Conservation (phyloP, 139 green algal genomes). For the Chlamydomonas incerta region DNA sequence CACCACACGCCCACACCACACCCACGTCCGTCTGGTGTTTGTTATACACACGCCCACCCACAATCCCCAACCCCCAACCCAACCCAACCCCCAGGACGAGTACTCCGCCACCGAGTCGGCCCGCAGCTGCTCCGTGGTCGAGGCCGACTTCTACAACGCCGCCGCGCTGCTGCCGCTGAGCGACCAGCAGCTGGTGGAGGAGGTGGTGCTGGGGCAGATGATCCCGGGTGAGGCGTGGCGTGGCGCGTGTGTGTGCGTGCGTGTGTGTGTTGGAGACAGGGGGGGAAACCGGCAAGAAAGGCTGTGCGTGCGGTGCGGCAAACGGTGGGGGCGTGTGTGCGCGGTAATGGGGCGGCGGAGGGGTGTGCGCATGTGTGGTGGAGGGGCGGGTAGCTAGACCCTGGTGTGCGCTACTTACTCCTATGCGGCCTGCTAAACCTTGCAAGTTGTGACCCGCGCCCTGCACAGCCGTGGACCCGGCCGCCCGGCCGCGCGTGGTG, state of each 20-base stretch:
- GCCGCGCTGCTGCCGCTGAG: slow-evolving; percentile 76
- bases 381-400: no score
- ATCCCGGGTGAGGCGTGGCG: slow-evolving; percentile 15
- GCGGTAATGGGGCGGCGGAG: neutral
- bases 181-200: slow-evolving; percentile 73
- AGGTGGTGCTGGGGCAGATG: slow-evolving; percentile 34
- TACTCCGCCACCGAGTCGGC: slow-evolving; percentile 61
- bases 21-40: no score
- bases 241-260: no score
- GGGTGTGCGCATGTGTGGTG: neutral
- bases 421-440: slow-evolving; percentile 47
- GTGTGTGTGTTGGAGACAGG: no score
- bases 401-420: neutral
- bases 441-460: no score
- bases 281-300: neutral
- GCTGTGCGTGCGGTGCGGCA: neutral
- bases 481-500: slow-evolving; percentile 63
- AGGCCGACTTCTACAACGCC: slow-evolving; percentile 86
- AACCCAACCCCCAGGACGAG: slow-evolving; percentile 71
- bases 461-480: slow-evolving; percentile 69
- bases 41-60: no score
- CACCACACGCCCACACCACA: neutral
- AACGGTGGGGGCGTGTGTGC: neutral
- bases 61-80: neutral
- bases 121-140: slow-evolving; percentile 69